phyloP scores from a whole-genome alignment of 495 filamentous ascomycete species.

The Hyphodiscus hymeniophilus region DNA sequence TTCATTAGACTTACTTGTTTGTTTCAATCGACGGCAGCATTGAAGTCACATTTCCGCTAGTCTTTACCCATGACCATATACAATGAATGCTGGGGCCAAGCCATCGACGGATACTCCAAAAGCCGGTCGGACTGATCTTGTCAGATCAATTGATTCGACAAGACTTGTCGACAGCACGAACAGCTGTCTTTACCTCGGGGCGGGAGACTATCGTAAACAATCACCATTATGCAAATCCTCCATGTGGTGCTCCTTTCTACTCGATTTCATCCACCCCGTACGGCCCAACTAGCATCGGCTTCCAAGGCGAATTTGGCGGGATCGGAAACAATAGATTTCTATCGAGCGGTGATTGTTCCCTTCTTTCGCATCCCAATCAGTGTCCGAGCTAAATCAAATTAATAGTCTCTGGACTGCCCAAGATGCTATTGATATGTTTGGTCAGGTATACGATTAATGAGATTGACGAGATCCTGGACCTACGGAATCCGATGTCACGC shows the following conservation, averaged over 20 bases:
- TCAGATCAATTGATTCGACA: constrained; percentile 50
- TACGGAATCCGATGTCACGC: too few species aligned
- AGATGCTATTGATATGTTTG: too few species aligned
- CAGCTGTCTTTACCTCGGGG: constrained; percentile 55
- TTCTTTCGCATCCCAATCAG: too few species aligned
- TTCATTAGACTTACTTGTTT: too few species aligned
- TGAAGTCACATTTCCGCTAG: too few species aligned
- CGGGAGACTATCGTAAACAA: constrained; percentile 57
- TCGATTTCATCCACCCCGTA: constrained; percentile 47
- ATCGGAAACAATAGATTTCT: constrained; percentile 53
- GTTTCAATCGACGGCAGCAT: too few species aligned
- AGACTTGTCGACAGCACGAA: constrained; percentile 50
- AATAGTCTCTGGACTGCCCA: too few species aligned
- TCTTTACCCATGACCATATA: too few species aligned
- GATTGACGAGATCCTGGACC: too few species aligned
- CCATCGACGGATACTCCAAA: constrained; percentile 41
- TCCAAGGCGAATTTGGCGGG: constrained; percentile 64
- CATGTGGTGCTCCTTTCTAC: constrained; percentile 60
- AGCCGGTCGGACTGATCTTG: constrained; percentile 41
- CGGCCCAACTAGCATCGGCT: constrained; percentile 49
- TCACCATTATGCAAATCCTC: constrained; percentile 63
- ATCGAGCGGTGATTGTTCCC: constrained; percentile 34
- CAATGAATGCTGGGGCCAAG: constrained; percentile 66
- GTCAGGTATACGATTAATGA: too few species aligned
- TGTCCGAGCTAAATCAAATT: too few species aligned